Conservation (phyloP, 1,284 basidiomycete genomes). For the Schizophyllum commune region DNA sequence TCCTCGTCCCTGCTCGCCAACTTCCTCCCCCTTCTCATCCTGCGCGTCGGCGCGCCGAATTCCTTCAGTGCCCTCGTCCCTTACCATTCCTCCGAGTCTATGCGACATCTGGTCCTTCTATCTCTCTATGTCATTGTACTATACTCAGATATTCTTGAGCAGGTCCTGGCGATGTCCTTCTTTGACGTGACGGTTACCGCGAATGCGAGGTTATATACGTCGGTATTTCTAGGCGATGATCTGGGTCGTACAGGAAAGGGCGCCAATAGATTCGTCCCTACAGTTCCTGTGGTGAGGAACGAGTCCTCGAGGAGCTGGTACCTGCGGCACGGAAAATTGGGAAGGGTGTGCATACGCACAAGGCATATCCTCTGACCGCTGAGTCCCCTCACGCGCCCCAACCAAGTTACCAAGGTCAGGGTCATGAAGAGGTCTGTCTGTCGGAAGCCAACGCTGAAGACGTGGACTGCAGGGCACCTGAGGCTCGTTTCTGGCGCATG, state of each 20-base stretch:
- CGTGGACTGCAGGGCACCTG: not conserved
- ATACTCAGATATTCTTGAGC: not conserved
- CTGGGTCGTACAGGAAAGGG: not conserved
- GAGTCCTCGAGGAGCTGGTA: not conserved
- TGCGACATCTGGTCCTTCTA: not conserved
- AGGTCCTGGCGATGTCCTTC: not conserved
- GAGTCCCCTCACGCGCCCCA: not conserved
- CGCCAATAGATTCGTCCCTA: not conserved
- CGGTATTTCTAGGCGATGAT: not conserved
- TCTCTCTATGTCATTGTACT: not conserved
- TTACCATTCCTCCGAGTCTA: too few relatives aligned
- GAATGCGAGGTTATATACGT: not conserved
- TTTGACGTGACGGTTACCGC: not conserved
- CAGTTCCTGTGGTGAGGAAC: not conserved
- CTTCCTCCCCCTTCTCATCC: too few relatives aligned
- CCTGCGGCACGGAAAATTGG: not conserved
- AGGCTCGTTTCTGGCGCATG: too few relatives aligned
- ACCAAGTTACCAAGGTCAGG: not conserved
- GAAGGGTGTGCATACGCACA: not conserved
- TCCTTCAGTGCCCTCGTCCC: not conserved
- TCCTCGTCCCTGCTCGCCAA: too few relatives aligned
- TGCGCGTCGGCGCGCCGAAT: too few relatives aligned
- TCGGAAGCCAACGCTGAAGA: not conserved
- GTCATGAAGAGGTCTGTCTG: not conserved
- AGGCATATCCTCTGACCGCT: not conserved